Evolutionary conservation across 495 filamentous ascomycete species (phyloP), one percentile per base, ranked within the genome.

Genomic region (Penicillium silybi): DNA sequence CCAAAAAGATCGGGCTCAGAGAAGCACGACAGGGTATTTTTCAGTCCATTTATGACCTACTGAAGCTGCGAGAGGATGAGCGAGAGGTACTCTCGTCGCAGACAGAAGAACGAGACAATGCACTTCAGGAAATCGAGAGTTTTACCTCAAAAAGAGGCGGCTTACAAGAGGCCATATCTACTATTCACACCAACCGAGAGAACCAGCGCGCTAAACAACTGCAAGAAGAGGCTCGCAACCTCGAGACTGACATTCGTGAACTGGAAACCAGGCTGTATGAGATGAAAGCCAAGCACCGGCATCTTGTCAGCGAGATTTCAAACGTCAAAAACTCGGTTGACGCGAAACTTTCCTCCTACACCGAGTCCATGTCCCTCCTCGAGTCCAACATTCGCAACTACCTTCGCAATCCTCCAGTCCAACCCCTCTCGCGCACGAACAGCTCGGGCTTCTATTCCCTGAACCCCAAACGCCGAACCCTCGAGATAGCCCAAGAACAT

Each of bases 401-500:
- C 55, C 62, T 77, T 8, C 59, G 56, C 48, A 64, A 67, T 20
- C 74, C 74, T 27, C 74, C 72, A 2, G 48, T 74, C 46, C 77
- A 63, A 70, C 78, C 48, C 71, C 77, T 70, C 60, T 65, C 47
- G 29, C 56, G 20, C 15, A 20, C 61, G 0, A 51, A 49, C 27
- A 55, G 68, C 29, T 57, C 68, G 10, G 62, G 65, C 4, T 76
- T 77, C 51, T 74, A 75, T 53, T 74, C 78, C 4, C 63, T 95
- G 35, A 81, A 85, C 6, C 74, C 80, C 0, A 81, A 85, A 61
- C 77, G 88, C 19, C 73, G 90, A 44, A 95, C 89, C 2, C 68
- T 89, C 17, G 82, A 83, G 22, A 87, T 95, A 82, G 89, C 87
- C 0, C 80, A 76, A 52, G 85, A 90, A 40, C 84, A 87, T 64